These are phyloP conservation scores for Botrytis squamosa DNA, from an alignment of 2,329 filamentous ascomycete genomes.

Conservation along the genomic window DNA sequence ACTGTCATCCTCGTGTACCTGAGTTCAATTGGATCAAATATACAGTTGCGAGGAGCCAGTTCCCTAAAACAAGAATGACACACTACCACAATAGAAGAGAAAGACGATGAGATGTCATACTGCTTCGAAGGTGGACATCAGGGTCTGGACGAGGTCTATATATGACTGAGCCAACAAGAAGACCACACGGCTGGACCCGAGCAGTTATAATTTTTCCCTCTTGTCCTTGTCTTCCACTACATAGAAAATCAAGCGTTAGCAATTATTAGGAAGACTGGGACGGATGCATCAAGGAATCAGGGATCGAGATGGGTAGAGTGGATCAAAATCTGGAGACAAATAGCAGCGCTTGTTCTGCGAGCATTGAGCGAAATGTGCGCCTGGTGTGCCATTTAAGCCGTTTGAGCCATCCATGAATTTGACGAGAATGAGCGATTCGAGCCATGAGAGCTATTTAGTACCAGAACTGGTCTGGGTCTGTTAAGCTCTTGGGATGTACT, in stretches of 20 bases:
- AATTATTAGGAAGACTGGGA: constrained; percentile 22
- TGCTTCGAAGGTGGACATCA: constrained; percentile 22
- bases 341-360: constrained; percentile 23
- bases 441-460: constrained; percentile 11
- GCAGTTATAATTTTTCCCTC: constrained; percentile 33
- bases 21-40: constrained; percentile 33
- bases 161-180: constrained; percentile 28
- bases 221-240: constrained; percentile 19
- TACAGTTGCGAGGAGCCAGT: constrained; percentile 29
- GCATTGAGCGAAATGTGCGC: constrained; percentile 24
- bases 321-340: constrained; percentile 28
- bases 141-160: constrained; percentile 33
- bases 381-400: constrained; percentile 19
- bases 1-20: constrained; percentile 29
- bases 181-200: constrained; percentile 33
- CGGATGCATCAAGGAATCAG: constrained; percentile 30
- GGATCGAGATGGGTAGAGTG: constrained; percentile 27
- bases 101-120: constrained; percentile 35
- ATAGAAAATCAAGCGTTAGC: constrained; percentile 32
- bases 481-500: constrained; percentile 7
- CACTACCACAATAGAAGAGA: constrained; percentile 20
- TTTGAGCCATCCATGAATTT: constrained; percentile 14
- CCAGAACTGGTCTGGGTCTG: constrained; percentile 8
- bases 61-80: constrained; percentile 29
- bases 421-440: constrained; percentile 7